Conservation (phyloP, 2,329 filamentous ascomycete species). For the Phialocephala subalpina region DNA sequence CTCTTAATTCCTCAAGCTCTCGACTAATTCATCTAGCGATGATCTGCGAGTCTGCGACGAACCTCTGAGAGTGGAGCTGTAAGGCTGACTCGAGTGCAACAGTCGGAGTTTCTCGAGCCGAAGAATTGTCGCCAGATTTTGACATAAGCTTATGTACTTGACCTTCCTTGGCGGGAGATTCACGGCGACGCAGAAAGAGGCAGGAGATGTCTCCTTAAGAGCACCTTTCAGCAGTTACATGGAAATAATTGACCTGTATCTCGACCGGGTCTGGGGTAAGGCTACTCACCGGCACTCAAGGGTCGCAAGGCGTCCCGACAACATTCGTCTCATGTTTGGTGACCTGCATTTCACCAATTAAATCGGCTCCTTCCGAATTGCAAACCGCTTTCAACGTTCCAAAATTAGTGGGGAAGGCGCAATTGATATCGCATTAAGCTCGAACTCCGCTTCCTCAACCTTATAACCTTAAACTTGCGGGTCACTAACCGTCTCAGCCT, state of each 20-base stretch:
- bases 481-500: constrained; percentile 2
- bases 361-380: not conserved
- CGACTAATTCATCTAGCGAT: no score
- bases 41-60: no score
- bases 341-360: not conserved
- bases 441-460: not conserved
- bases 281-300: not conserved
- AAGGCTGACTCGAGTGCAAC: no score
- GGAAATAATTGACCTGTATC: not conserved
- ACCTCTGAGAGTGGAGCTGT: no score
- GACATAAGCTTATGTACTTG: no score
- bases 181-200: no score
- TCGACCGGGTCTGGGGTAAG: not conserved
- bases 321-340: constrained; percentile 2
- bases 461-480: not conserved
- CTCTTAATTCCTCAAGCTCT: no score
- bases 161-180: no score
- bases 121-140: no score
- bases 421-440: not conserved
- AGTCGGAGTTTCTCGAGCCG: no score
- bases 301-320: constrained; percentile 1
- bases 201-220: not conserved
- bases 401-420: not conserved
- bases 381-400: not conserved
- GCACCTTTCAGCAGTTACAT: not conserved